Conservation (phyloP, 345 rosid species). For the Lepidium aucheri region DNA sequence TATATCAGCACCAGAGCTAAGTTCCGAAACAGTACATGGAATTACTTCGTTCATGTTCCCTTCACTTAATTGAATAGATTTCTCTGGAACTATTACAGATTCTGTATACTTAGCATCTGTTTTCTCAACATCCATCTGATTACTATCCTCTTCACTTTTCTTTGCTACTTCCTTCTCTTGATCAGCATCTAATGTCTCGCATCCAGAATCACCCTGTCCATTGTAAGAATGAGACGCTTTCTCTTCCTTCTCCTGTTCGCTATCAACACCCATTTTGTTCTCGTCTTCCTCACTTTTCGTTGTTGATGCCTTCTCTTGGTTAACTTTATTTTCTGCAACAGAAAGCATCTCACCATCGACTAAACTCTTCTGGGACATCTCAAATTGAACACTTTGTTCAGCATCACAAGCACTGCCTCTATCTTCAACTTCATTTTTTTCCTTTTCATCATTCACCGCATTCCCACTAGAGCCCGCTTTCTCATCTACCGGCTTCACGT, state of each 20-base stretch:
- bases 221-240: neutral
- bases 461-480: neutral
- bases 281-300: no score
- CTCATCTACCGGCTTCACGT: neutral
- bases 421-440: neutral
- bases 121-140: neutral
- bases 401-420: neutral
- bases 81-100: neutral
- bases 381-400: neutral
- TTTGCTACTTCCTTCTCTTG: neutral
- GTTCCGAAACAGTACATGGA: neutral
- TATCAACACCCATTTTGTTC: no score
- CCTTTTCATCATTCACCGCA: neutral
- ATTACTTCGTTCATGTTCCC: neutral
- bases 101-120: neutral
- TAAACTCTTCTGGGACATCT: neutral
- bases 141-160: neutral
- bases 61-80: neutral
- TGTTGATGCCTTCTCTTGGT: neutral
- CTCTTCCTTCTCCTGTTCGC: neutral
- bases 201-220: neutral
- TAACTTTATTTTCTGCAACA: neutral
- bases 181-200: neutral
- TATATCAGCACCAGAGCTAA: constrained; percentile 2
- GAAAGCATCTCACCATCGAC: constrained; percentile 3